Evolutionary conservation across 345 rosid genomes (phyloP).

Genomic region (Lenwebbia sp.): DNA sequence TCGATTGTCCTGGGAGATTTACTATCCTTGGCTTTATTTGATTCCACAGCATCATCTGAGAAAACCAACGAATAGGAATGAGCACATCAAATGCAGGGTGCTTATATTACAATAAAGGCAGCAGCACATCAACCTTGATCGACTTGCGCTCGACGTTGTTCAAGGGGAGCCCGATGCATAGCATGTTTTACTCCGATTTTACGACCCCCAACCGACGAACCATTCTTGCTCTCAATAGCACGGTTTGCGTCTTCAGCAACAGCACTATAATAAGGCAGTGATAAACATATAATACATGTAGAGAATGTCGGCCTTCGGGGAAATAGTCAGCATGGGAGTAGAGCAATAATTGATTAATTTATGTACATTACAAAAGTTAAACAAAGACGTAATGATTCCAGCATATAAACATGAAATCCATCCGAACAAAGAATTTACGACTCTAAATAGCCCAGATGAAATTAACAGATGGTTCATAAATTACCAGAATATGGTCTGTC

Average conservation of each 20-base stretch:
- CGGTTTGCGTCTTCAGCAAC: conserved; percentile 74
- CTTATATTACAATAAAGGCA: background rate
- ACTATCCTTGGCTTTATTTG: conserved; percentile 14
- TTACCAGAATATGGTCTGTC: background rate
- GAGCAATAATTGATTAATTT: background rate
- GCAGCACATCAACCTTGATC: conserved; percentile 27
- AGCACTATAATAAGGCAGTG: conserved; percentile 36
- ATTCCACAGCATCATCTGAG: conserved; percentile 23
- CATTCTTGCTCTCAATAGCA: conserved; percentile 69
- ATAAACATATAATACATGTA: background rate
- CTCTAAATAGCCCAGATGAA: background rate
- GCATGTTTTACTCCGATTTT: conserved; percentile 80
- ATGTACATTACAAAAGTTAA: background rate
- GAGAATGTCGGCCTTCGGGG: background rate
- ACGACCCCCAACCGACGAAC: conserved; percentile 63
- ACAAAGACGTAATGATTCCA: background rate
- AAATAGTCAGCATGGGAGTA: background rate
- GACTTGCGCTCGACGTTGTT: conserved; percentile 58
- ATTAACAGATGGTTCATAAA: background rate
- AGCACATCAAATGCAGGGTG: background rate
- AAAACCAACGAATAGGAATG: background rate
- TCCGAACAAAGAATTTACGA: background rate
- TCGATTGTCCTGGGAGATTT: conserved; percentile 18
- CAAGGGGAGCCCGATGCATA: conserved; percentile 59
- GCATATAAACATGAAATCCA: background rate